Evolutionary conservation across 2,329 filamentous ascomycete genomes (phyloP).

Genomic region (Pseudonectria buxi): DNA sequence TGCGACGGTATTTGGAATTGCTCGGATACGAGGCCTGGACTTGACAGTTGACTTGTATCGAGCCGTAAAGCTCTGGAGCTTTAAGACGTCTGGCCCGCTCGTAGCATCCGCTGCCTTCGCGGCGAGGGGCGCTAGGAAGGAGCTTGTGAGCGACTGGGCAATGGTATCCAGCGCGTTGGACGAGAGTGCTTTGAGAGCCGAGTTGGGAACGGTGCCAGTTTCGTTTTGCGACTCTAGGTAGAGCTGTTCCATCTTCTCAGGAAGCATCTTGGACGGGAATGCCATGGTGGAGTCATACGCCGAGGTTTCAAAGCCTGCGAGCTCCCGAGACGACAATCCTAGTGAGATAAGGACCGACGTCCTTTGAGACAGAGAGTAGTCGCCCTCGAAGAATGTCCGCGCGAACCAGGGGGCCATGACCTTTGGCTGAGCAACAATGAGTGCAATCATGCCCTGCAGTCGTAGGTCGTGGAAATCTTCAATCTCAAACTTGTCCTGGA

Average conservation of each 20-base stretch:
- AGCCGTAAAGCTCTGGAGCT: constrained; percentile 82
- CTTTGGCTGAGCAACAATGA: constrained; percentile 68
- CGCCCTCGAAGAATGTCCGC: constrained; percentile 80
- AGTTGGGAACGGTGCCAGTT: constrained; percentile 18
- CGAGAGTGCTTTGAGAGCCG: constrained; percentile 44
- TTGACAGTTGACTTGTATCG: constrained; percentile 30
- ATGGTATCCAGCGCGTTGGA: constrained; percentile 61
- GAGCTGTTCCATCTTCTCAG: constrained; percentile 63
- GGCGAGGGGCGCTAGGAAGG: constrained; percentile 75
- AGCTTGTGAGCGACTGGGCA: constrained; percentile 58
- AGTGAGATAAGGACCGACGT: constrained; percentile 75
- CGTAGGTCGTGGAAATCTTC: constrained; percentile 69
- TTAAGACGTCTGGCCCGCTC: constrained; percentile 76
- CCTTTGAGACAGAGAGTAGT: constrained; percentile 82
- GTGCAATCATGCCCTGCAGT: constrained; percentile 73
- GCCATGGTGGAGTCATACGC: constrained; percentile 41
- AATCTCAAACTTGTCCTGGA: constrained; percentile 81
- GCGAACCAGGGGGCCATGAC: constrained; percentile 80
- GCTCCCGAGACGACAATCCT: constrained; percentile 73
- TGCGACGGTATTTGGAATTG: constrained; percentile 71
- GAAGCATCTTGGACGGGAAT: constrained; percentile 79
- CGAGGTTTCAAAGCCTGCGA: constrained; percentile 67
- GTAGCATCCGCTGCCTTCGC: constrained; percentile 72
- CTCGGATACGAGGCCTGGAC: constrained; percentile 37
- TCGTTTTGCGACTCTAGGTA: constrained; percentile 43